Base-by-base conservation (phyloP, 2,329 filamentous ascomycete genomes). In the Aspergillus spinulosporus region DNA sequence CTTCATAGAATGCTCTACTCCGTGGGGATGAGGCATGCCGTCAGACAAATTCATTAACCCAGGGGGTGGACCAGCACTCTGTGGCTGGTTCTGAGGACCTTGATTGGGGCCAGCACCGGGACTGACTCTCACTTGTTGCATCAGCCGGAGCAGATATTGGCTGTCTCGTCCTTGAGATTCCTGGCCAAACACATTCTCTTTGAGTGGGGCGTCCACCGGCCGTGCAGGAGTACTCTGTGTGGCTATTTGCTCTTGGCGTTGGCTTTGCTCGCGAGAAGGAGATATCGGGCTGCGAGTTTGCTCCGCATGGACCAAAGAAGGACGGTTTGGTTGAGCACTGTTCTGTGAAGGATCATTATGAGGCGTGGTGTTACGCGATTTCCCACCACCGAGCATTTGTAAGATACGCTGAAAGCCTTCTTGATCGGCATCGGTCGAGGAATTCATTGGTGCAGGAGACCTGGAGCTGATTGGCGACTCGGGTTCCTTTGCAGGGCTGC, bases 81-180 rank as follows among this genome's bases (percentile, higher is more conserved):
- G 65, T 7, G 71, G 70, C 42, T 67, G 68, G 29, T 60, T 57
- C n/a, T 66, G 64, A 56, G 59, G 68, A 45, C 64, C 62, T 54
- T 66, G 62, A 49, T 64, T 57, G 56, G 61, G 57, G 28, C 62
- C 62, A 28, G 54, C 46, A 58, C 60, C 53, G 51, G 72, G 58
- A 39, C 66, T 70, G 32, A 76, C 65, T 43, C 70, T 71, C 12
- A 80, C 76, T 66, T 83, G 80, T 63, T 88, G 84, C 89, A 96
- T 94, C 31, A 96, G 80, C 59, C 87, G 89, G 74, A 96, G 89
- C 48, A 96, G 77, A 69, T 94, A 92, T 62, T 95, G 89, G n/a
- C 88, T 84, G 64, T 93, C 89, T 64, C 80, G 84, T 69, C 60
- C 67, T 60, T 70, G 73, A 66, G 76, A 54, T 59, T 77, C 67